phyloP scores from a whole-genome alignment of 2,329 filamentous ascomycete species.

The Botrytis tulipae region DNA sequence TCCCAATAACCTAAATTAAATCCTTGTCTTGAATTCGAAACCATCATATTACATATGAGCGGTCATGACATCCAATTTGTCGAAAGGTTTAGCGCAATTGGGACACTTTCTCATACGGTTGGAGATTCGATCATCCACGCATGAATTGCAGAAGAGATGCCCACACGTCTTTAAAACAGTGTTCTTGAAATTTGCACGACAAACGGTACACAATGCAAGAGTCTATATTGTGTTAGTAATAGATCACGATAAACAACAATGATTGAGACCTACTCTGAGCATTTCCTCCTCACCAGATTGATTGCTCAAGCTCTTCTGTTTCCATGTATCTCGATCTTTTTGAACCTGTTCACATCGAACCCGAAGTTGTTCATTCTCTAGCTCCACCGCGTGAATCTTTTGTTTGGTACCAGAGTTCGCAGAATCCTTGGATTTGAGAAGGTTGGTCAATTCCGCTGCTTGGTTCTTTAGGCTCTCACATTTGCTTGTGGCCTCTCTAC shows the following conservation, averaged over 20 bases:
- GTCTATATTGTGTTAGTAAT: constrained; percentile 50
- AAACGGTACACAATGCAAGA: constrained; percentile 86
- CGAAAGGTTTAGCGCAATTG: constrained; percentile 88
- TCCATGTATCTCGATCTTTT: constrained; percentile 84
- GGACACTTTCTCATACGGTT: constrained; percentile 95
- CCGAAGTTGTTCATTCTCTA: constrained; percentile 77
- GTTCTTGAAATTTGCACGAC: constrained; percentile 90
- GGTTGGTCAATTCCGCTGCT: constrained; percentile 69
- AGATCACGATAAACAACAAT: constrained; percentile 28
- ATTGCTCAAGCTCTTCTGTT: constrained; percentile 76
- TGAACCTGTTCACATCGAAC: constrained; percentile 73
- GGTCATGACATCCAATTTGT: constrained; percentile 83
- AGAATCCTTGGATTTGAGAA: constrained; percentile 74
- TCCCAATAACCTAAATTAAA: constrained; percentile 19
- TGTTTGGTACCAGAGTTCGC: constrained; percentile 51
- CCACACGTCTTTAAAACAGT: constrained; percentile 91
- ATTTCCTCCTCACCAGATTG: constrained; percentile 80
- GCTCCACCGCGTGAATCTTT: constrained; percentile 61
- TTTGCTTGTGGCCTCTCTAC: constrained; percentile 66
- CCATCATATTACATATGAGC: constrained; percentile 50
- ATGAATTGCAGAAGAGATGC: constrained; percentile 88
- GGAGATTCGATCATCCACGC: constrained; percentile 82
- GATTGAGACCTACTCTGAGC: constrained; percentile 67
- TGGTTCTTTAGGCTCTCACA: constrained; percentile 74
- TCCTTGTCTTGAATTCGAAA: constrained; percentile 18